phyloP scores from a whole-genome alignment of 805 yeast species.

The Hanseniaspora clermontiae region DNA sequence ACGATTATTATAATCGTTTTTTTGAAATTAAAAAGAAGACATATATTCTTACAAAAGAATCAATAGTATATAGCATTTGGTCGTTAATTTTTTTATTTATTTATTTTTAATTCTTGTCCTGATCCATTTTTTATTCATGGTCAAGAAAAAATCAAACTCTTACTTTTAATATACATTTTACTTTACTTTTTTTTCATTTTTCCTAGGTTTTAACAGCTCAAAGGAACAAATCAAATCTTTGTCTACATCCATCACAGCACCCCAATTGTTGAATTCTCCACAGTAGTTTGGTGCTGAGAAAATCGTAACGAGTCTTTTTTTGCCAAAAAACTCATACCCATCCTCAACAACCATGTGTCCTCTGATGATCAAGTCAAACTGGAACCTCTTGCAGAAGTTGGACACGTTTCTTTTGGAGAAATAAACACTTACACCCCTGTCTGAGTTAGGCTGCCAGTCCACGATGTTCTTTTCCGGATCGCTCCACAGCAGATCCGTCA shows the following conservation, averaged over 20 bases:
- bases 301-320: constrained; percentile 61
- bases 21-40: too few relatives aligned
- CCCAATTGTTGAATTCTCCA: constrained; percentile 65
- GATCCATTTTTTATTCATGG: too few relatives aligned
- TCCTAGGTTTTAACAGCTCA: constrained; percentile 50
- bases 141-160: neutral
- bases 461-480: constrained; percentile 51
- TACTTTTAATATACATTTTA: neutral
- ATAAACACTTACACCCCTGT: constrained; percentile 70
- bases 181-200: neutral
- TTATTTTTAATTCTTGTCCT: too few relatives aligned
- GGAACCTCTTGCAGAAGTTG: constrained; percentile 49
- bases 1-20: too few relatives aligned
- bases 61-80: too few relatives aligned
- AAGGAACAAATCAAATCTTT: constrained; percentile 84
- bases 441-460: constrained; percentile 66
- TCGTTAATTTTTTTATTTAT: too few relatives aligned
- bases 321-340: constrained; percentile 72
- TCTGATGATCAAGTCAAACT: constrained; percentile 64
- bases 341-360: constrained; percentile 88
- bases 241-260: constrained; percentile 94
- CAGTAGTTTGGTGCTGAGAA: constrained; percentile 68
- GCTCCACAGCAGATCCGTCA: constrained; percentile 73
- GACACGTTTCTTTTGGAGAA: constrained; percentile 66
- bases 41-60: too few relatives aligned